Percentiles rank a stretch among this genome's conserved stretches.
phyloP scores from a whole-genome alignment of 352 stramenopile species.

The Blastocystis sp. region DNA sequence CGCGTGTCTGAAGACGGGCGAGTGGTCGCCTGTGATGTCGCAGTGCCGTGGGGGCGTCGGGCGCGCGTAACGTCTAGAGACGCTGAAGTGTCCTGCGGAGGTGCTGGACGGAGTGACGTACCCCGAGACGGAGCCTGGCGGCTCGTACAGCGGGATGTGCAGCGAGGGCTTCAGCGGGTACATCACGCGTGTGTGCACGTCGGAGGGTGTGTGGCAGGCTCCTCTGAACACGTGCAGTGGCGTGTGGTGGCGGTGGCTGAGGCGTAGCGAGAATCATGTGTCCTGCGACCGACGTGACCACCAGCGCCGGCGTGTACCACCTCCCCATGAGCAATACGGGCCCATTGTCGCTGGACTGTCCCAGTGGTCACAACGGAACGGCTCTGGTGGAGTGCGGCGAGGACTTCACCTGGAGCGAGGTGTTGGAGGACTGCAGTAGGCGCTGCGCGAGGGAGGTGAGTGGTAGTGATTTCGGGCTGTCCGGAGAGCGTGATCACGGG shows the following conservation, averaged over 20 bases:
- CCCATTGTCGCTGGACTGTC: background rate
- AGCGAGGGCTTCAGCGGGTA: background rate
- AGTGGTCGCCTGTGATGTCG: constrained; percentile 9
- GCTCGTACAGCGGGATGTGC: background rate
- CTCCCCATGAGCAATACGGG: background rate
- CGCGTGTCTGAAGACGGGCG: constrained; percentile 24
- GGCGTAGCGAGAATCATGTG: background rate
- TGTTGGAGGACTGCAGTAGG: constrained; percentile 13
- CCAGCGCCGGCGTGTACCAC: background rate
- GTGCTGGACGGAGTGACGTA: constrained; percentile 1
- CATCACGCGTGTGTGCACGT: background rate
- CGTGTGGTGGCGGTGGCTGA: background rate
- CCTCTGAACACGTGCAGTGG: constrained; percentile 43
- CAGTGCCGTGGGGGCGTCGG: background rate
- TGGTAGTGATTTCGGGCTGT: constrained; percentile 13
- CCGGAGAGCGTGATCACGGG: background rate
- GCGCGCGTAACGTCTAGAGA: background rate
- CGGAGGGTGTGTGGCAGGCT: constrained; percentile 5
- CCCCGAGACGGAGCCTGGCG: background rate
- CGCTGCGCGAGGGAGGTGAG: background rate
- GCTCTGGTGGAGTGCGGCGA: background rate
- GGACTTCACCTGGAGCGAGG: constrained; percentile 6
- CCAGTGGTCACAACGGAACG: constrained; percentile 5
- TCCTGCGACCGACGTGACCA: background rate
- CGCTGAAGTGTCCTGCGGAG: constrained; percentile 11